These are phyloP conservation scores for Corchorus olitorius DNA, from an alignment of 345 rosid species.

Conservation along the genomic window DNA sequence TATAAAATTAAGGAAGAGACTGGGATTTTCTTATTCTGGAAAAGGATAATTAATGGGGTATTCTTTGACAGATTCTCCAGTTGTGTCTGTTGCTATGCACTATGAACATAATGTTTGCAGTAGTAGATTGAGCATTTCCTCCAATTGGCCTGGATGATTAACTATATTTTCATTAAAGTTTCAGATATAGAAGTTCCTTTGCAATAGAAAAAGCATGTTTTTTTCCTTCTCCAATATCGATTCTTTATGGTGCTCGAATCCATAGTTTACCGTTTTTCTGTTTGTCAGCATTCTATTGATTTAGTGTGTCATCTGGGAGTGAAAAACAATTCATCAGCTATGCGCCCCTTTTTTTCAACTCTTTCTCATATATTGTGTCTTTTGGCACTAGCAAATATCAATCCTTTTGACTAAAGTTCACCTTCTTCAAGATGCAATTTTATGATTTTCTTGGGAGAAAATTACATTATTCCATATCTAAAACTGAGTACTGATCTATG, in stretches of 20 bases:
- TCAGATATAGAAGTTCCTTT: constrained; percentile 5
- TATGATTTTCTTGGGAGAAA: not conserved
- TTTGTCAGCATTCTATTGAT: not conserved
- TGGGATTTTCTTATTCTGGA: constrained; percentile 9
- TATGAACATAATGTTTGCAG: not conserved
- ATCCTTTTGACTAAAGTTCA: constrained; percentile 6
- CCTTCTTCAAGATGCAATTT: not conserved
- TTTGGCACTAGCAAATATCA: not conserved
- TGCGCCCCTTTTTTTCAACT: not conserved
- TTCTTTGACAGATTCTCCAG: constrained; percentile 19
- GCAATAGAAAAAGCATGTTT: not conserved
- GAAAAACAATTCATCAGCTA: not conserved
- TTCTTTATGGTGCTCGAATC: not conserved
- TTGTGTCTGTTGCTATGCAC: constrained; percentile 4
- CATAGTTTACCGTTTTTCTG: not conserved
- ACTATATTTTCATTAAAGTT: constrained; percentile 9
- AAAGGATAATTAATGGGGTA: constrained; percentile 10
- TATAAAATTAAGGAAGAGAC: not conserved
- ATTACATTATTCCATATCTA: not conserved
- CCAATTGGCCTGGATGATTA: not conserved
- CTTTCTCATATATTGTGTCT: not conserved
- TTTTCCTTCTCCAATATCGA: not conserved
- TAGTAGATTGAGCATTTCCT: constrained; percentile 3
- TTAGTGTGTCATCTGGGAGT: not conserved
- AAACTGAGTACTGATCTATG: not conserved